Evolutionary conservation across 257 asterid species (phyloP), one percentile per base, ranked within the genome.

Genomic region (Penstemon barbatus): DNA sequence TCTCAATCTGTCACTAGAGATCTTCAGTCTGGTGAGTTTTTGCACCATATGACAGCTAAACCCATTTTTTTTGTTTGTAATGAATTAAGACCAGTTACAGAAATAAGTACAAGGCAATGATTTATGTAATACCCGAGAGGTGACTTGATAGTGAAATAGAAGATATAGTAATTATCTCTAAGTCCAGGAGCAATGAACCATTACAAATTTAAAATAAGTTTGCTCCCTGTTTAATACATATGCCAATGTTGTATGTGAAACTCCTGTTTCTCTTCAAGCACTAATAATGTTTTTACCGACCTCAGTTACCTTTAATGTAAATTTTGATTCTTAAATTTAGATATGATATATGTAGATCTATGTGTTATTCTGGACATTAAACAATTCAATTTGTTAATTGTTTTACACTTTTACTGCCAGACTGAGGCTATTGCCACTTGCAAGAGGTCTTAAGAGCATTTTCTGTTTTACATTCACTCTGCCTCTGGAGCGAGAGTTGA

Each of bases 11-110:
- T 48, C 51, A 69, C 79, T 39, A 78, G 63, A 63, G 48, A 61
- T 73, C 54, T 70, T 45, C 78, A 78, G 65, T 65, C 85, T 62
- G 91, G 97, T 91, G 77, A 86, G 85, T 77, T 56, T 63, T 65
- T 44, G 38, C 6, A 52, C 72, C 45, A n/a, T 40, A 45, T 56
- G 25, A 51, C 64, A 37, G 43, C 63, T 36, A 62, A n/a, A 10
- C 12, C 15, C 19, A 64, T 41, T 39, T 36, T 19, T 63, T 41
- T 57, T 67, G 5, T 44, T n/a, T 38, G n/a, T 39, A 56, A 19
- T 13, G 4, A 13, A 66, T 25, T 53, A 37, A 2, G 25, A 59
- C 2, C 39, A 53, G 37, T n/a, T n/a, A 36, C 25, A 11, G 46
- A 19, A 64, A 39, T 60, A 52, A 40, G 66, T 50, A 41, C 53